Conservation (phyloP, 306 rosid species). For the Malus domestica region DNA sequence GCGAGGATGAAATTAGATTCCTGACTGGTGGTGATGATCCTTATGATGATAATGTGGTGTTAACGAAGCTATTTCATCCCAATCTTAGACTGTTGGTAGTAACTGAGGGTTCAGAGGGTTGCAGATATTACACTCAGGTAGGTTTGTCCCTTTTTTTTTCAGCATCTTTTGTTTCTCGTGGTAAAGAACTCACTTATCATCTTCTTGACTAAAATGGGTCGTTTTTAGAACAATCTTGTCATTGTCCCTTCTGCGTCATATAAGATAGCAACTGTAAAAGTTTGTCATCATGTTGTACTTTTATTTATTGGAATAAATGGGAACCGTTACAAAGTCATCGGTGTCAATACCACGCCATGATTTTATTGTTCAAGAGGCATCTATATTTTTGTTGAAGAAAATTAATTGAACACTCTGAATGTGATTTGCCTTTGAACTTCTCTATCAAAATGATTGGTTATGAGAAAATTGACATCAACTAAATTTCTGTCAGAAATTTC, state of each 20-base stretch:
- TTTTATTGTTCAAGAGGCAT: not conserved
- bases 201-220: not conserved
- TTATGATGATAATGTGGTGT: constrained; percentile 56
- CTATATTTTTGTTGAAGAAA: not conserved
- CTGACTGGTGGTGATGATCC: constrained; percentile 72
- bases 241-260: not conserved
- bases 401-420: not conserved
- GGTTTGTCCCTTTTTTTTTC: not conserved
- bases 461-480: not conserved
- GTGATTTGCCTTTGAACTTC: not conserved
- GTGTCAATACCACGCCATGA: too few species aligned
- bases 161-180: not conserved
- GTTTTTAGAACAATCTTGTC: not conserved
- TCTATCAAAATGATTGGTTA: not conserved
- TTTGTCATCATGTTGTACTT: not conserved
- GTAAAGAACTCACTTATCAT: not conserved
- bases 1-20: constrained; percentile 72
- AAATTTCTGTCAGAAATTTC: constrained; percentile 50
- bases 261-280: not conserved
- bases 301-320: too few species aligned
- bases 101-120: constrained; percentile 69
- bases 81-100: constrained; percentile 66
- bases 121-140: constrained; percentile 80
- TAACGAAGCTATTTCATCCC: constrained; percentile 62
- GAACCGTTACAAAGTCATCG: too few species aligned